Evolutionary conservation across 2,329 filamentous ascomycete genomes (phyloP), one percentile per base, ranked within the genome.

Genomic region (Neofusicoccum cordaticola): DNA sequence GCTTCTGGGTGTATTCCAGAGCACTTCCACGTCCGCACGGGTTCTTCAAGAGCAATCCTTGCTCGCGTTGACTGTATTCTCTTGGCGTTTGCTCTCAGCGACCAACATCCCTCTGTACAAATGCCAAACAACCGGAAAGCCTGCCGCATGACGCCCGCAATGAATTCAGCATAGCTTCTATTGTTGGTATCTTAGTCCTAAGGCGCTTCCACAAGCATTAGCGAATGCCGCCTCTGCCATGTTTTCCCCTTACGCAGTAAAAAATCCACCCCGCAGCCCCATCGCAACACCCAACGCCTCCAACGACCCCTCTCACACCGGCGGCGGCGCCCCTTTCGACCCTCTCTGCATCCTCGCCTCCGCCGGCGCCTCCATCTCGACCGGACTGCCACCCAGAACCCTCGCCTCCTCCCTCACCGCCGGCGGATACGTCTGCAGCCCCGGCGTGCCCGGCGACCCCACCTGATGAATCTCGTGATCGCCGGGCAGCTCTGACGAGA

Each of bases 401-500:
- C 41, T n/a, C 34, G 37, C 37, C 17, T 62, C 42, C 7, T 62
- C 60, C 34, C 45, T 31, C 11, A 9, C 31, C 11, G 45, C 11
- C 12, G 41, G 35, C 11, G 48, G 27, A 22, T 52, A 31, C 34
- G 39, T 34, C 50, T 19, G 50, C 15, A 31, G 44, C 60, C n/a
- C 4, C 34, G n/a, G 17, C 35, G 35, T 35, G 9, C 27, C 52
- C 19, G 52, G 52, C 2, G 41, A 35, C 4, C 56, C 56, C 27
- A 50, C 27, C 13, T 64, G 50, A 17, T 39, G 19, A 34, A 64
- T 58, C 44, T 64, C 62, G 12, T 48, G 44, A 19, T 64, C 62
- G 19, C 51, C 62, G 13, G 62, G 52, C 22, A 64, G 15, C 34
- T 67, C 66, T 0, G 56, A n/a, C 31, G 65, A 48, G 42, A 66